A percentile compares a stretch with the other conserved stretches of the same genome.
These are phyloP conservation scores for Chrysoporthe austroafricana DNA, from an alignment of 2,329 filamentous ascomycete species.

Conservation along the genomic window DNA sequence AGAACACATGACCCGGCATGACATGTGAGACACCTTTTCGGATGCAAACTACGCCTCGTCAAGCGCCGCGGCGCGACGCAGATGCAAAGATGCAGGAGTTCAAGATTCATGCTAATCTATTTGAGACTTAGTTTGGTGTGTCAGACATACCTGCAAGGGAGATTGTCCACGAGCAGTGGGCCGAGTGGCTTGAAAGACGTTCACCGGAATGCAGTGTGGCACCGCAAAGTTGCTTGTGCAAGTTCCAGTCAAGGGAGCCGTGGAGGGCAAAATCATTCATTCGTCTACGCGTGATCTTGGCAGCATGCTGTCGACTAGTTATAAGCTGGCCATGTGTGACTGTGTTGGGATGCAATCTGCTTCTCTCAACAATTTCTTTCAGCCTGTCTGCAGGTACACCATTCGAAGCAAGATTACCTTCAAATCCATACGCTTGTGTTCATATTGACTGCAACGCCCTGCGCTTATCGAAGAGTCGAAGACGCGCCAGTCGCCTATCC, in stretches of 20 bases:
- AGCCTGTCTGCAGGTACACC: not conserved
- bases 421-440: not conserved
- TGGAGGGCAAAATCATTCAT: not conserved
- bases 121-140: not conserved
- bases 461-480: not conserved
- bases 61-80: not conserved
- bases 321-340: not conserved
- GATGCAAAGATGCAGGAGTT: not conserved
- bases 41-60: not conserved
- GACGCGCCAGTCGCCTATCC: not conserved
- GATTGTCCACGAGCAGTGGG: not conserved
- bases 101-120: not conserved
- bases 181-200: not conserved
- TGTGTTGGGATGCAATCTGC: not conserved
- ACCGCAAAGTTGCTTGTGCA: not conserved
- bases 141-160: constrained; percentile 14
- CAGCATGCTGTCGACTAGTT: not conserved
- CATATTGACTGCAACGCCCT: not conserved
- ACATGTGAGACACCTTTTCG: not conserved
- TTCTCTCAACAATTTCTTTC: not conserved
- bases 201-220: constrained; percentile 9
- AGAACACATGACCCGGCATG: not conserved
- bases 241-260: constrained; percentile 7
- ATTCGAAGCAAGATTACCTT: not conserved
- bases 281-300: not conserved